Conservation (phyloP, 176 grass and related monocot species). For the Ananas comosus region DNA sequence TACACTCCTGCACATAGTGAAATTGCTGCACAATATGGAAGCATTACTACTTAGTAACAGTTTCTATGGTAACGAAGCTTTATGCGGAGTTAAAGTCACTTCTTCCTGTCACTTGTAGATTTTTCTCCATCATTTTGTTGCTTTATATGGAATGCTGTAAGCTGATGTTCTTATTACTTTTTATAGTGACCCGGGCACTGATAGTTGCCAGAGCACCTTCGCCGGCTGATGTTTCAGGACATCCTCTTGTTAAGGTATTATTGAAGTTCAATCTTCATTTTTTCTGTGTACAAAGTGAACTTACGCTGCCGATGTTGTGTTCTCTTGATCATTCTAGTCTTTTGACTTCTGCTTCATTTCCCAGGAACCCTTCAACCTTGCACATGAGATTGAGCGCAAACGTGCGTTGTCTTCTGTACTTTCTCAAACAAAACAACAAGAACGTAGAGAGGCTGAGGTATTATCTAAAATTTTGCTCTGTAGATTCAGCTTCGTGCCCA, state of each 20-base stretch:
- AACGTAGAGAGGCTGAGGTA: conserved; percentile 76
- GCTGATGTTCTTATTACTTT: conserved; percentile 14
- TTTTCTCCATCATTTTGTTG: not conserved
- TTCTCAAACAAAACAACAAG: conserved; percentile 80
- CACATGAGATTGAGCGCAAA: conserved; percentile 83
- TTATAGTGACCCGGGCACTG: conserved; percentile 58
- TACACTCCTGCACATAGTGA: too few species aligned
- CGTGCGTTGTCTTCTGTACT: conserved; percentile 73
- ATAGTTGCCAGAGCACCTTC: conserved; percentile 77
- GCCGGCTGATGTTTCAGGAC: conserved; percentile 66
- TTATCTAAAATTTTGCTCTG: conserved; percentile 12
- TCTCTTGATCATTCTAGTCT: conserved; percentile 15
- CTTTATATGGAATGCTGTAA: conserved; percentile 3
- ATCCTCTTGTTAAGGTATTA: conserved; percentile 74
- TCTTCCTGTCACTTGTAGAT: not conserved
- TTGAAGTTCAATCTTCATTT: not conserved
- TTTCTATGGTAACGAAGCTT: too few species aligned
- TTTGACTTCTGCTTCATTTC: not conserved
- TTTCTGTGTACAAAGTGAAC: too few species aligned
- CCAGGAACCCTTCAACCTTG: conserved; percentile 66
- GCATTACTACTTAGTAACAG: too few species aligned
- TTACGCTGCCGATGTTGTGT: not conserved
- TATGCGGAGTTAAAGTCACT: not conserved
- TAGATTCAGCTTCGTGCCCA: not conserved
- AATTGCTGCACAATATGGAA: too few species aligned